Evolutionary conservation across 345 rosid species (phyloP).

Genomic region (Balakata baccata): DNA sequence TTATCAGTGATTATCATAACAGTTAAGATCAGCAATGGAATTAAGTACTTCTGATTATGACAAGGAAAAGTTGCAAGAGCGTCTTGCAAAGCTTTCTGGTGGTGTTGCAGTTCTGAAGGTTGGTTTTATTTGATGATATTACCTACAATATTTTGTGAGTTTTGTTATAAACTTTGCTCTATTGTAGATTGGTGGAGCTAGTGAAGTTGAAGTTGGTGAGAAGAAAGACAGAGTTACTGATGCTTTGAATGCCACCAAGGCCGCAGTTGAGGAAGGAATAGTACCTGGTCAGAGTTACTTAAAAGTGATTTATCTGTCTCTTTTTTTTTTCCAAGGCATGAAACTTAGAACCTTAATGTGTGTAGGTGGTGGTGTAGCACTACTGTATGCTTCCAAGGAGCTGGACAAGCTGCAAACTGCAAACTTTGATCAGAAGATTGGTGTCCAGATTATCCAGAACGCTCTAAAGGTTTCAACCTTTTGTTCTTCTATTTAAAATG

Average conservation of each 20-base stretch:
- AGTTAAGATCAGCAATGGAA: constrained; percentile 36
- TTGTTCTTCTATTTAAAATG: background rate
- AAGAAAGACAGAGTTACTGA: constrained; percentile 33
- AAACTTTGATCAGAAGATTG: constrained; percentile 32
- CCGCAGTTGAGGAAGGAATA: constrained; percentile 33
- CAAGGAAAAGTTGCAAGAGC: constrained; percentile 27
- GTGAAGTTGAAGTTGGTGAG: constrained; percentile 32
- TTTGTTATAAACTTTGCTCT: background rate
- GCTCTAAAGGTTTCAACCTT: constrained; percentile 24
- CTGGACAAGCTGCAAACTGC: constrained; percentile 29
- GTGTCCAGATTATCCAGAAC: constrained; percentile 33
- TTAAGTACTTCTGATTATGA: constrained; percentile 35
- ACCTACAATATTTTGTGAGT: background rate
- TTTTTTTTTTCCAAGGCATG: background rate
- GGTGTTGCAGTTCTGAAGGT: constrained; percentile 28
- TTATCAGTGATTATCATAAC: background rate
- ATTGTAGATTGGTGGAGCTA: constrained; percentile 30
- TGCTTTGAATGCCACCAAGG: constrained; percentile 35
- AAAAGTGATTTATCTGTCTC: background rate
- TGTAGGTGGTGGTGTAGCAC: constrained; percentile 34
- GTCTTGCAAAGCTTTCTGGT: constrained; percentile 27
- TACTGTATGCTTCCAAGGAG: constrained; percentile 31
- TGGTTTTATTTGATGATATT: background rate
- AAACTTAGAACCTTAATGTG: background rate
- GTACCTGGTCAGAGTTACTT: constrained; percentile 22